Base-by-base conservation (phyloP, 768 basidiomycete genomes). In the Leccinum obscurum region DNA sequence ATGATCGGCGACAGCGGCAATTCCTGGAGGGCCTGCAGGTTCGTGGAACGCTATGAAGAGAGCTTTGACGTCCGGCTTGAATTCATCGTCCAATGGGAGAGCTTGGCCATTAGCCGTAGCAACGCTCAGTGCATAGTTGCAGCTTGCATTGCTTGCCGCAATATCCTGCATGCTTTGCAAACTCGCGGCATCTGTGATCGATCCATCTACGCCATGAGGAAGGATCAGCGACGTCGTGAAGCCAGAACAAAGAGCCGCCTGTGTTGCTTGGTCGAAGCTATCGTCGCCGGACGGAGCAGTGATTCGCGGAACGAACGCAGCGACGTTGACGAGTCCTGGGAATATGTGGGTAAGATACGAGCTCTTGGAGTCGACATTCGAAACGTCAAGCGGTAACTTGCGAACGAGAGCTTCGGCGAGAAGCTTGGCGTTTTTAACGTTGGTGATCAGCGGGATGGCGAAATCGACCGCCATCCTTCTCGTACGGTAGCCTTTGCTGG, bases 401-500 rank as follows among this genome's bases (percentile, higher is more conserved):
- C 93, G 86, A 54, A 94, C 88, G 53, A 95, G 80, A 2, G 96
- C 97, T 76, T 98, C 95, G 15, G 93, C 90, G 44, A 98, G 84
- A 71, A 99, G 82, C 75, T 98, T 99, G 58, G 96, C 96, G 70
- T 94, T 95, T 80, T 99, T 99, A 78, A 99, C 91, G 73, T 99
- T 98, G 49, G 96, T 98, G 71, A 98, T 93, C 55, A 98, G 82
- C 1, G 97, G 97, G 35, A 98, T 88, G 32, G 95, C 97, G 68
- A 96, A 98, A 75, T 99, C 97, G 64, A 99, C 95, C 6, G 97
- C 97, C 95, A 98, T 95, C 55, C 97, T 90, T 66, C 97, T 91
- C 32, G 95, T 96, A 61, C 87, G 86, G 75, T 98, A 98, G 8
- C 97, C 97, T 72, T 97, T 95, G 75, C 94, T 97, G 55, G 94